These are phyloP conservation scores for Thinopyrum elongatum DNA, from an alignment of 176 grass and related monocot genomes.

Conservation along the genomic window DNA sequence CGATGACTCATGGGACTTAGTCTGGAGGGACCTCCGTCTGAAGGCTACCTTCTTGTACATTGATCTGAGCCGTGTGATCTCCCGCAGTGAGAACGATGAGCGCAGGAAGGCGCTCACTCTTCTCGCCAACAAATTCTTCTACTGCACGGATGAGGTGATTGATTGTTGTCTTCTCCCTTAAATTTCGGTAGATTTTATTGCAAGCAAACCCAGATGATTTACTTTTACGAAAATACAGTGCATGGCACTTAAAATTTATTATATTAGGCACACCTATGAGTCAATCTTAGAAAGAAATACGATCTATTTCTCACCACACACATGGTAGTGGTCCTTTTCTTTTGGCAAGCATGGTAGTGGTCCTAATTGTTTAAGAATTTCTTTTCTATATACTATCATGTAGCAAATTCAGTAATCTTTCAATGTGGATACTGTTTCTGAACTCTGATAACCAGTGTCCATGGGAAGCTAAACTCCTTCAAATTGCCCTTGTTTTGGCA, in stretches of 20 bases:
- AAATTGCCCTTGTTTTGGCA: neutral
- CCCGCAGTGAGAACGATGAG: constrained; percentile 34
- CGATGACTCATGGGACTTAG: constrained; percentile 52
- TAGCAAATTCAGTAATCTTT: neutral
- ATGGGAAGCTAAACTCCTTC: neutral
- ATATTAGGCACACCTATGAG: neutral
- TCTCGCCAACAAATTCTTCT: constrained; percentile 64
- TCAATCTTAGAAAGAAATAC: neutral
- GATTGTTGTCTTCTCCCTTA: neutral
- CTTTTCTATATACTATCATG: neutral
- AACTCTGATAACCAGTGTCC: constrained; percentile 17
- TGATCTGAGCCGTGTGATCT: constrained; percentile 74
- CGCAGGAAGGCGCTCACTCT: constrained; percentile 57
- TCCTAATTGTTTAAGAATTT: neutral
- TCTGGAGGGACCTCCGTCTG: constrained; percentile 59
- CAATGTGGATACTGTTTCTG: neutral
- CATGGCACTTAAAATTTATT: neutral
- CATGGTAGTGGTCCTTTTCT: neutral
- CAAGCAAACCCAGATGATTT: constrained; percentile 1
- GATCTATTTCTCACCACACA: neutral
- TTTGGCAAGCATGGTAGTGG: neutral
- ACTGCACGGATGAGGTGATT: constrained; percentile 69
- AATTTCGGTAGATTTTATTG: constrained; percentile 23
- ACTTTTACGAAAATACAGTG: neutral
- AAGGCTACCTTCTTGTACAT: constrained; percentile 74